Conservation (phyloP, 345 rosid species). For the Eucalyptus polybractea region DNA sequence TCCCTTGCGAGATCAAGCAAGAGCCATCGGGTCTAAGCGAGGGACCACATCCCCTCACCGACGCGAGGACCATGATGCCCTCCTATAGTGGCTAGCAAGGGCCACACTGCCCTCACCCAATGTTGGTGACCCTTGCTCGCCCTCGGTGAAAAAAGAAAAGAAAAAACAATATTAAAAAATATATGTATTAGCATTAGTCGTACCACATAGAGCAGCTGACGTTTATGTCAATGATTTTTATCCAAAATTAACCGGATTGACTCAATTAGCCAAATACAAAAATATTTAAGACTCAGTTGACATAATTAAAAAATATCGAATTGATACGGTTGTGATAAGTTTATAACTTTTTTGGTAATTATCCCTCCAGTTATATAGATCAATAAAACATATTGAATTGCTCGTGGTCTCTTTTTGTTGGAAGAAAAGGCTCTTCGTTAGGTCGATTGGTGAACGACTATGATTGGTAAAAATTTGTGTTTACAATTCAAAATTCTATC, state of each 20-base stretch:
- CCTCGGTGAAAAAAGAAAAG: background rate
- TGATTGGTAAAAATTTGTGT: background rate
- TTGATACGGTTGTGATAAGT: rapidly evolving
- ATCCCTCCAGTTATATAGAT: background rate
- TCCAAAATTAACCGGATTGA: rapidly evolving
- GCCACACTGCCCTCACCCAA: background rate
- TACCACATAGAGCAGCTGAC: rapidly evolving
- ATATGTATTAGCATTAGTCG: rapidly evolving
- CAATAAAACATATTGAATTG: background rate
- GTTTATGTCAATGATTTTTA: rapidly evolving
- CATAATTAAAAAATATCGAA: rapidly evolving
- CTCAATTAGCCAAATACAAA: too few species aligned
- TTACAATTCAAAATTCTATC: background rate
- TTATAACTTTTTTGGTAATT: rapidly evolving
- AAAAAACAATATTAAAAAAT: too few species aligned
- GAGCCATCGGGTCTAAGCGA: background rate
- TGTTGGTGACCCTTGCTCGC: background rate
- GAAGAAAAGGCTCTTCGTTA: background rate
- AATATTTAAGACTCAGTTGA: rapidly evolving
- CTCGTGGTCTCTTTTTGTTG: background rate
- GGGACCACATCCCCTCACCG: background rate
- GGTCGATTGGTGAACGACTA: background rate
- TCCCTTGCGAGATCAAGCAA: background rate
- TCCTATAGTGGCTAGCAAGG: too few species aligned
- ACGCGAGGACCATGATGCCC: rapidly evolving